These are phyloP conservation scores for Scalesia atractyloides DNA, from an alignment of 129 eudicot species.

Conservation along the genomic window DNA sequence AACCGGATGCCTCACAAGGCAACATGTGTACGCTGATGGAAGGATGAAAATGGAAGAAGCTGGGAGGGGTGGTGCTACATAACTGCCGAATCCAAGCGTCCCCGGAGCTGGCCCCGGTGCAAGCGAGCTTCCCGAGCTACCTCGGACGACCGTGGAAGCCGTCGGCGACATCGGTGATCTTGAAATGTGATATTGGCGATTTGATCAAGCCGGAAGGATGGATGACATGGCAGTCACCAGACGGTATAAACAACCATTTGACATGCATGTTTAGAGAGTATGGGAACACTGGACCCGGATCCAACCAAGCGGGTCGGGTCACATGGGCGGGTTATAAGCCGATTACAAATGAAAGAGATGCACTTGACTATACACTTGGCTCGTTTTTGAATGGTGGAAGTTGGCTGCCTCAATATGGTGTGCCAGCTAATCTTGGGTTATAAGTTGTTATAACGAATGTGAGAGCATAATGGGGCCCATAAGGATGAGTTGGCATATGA, in stretches of 20 bases:
- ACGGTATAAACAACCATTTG: conserved; percentile 37
- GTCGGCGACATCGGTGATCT: conserved; percentile 35
- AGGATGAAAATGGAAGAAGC: conserved; percentile 29
- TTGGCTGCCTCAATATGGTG: conserved; percentile 42
- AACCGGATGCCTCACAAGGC: conserved; percentile 34
- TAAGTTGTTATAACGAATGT: conserved; percentile 14
- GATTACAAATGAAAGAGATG: conserved; percentile 22
- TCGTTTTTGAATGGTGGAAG: conserved; percentile 27
- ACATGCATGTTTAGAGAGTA: conserved; percentile 46
- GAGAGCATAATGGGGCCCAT: conserved; percentile 6
- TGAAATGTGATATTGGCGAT: conserved; percentile 50
- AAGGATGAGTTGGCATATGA: neutral
- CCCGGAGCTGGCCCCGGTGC: conserved; percentile 21
- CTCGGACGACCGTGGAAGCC: conserved; percentile 69
- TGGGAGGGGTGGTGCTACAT: conserved; percentile 57
- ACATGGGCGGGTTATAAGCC: conserved; percentile 30
- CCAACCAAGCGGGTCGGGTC: conserved; percentile 32
- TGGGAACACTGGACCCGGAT: conserved; percentile 55
- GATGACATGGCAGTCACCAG: conserved; percentile 36
- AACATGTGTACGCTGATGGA: conserved; percentile 72
- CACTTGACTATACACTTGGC: conserved; percentile 30
- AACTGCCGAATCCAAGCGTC: conserved; percentile 49
- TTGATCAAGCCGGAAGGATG: conserved; percentile 62
- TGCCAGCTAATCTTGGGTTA: conserved; percentile 36
- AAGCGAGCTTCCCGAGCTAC: conserved; percentile 37